Evolutionary conservation across 1,284 basidiomycete species (phyloP), one percentile per base, ranked within the genome.

Genomic region (Apiotrichum sp.): DNA sequence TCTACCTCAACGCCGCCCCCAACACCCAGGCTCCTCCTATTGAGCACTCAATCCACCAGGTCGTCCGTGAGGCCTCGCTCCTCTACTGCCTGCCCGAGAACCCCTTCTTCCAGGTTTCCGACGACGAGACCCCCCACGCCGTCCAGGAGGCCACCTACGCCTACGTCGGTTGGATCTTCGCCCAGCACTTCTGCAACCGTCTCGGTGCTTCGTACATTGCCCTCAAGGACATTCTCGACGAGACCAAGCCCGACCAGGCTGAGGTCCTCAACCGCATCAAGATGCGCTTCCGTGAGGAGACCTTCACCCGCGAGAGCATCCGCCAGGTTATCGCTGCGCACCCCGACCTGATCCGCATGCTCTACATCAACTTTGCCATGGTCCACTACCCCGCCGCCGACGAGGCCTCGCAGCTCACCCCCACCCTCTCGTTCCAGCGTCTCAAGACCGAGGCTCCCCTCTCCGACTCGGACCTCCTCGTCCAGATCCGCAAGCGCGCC

Each of bases 341-440:
- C 73, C 86, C 90, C 2, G 89, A 93, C 54, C 73, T 95, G 65
- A 89, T 93, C 71, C 87, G 87, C 54, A 78, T 95, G 72, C 84
- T 98, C 52, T 98, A 98, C 76, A 93, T 98, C 66, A 93, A 97
- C 79, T 98, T 98, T 74, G 96, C 96, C 51, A 92, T 96, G 88
- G 82, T 82, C 32, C 61, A 67, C 65, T 68, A 76, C 66, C 74
- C 74, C 33, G 73, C 71, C 6, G 68, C 72, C 33, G 73, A 75
- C 59, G 75, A 75, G 55, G 75, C 74, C 9, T 75, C 71, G 31
- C 72, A 76, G 58, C 68, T 77, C 68, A 77, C 74, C 33, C 95
- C 93, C 3, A 98, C 96, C 2, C 81, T 99, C 29, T 95, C 90
- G 35, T 98, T 95, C 79, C 95, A 98, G 76, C 88, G 96, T 53